These are phyloP conservation scores for Aureobasidium musti DNA, from an alignment of 2,329 filamentous ascomycete species.

Conservation along the genomic window DNA sequence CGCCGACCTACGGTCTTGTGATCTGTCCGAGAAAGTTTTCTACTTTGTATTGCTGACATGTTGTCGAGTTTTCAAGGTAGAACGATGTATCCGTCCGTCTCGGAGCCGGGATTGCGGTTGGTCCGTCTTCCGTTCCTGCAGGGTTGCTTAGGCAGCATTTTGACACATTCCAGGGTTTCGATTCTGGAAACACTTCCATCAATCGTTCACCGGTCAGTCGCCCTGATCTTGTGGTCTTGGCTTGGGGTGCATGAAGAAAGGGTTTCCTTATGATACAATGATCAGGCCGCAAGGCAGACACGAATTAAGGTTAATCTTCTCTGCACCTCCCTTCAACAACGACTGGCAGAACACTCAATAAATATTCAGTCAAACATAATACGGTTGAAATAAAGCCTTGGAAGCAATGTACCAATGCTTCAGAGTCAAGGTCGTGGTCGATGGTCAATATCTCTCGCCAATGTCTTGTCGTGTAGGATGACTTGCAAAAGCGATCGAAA, in stretches of 20 bases:
- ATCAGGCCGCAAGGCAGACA: conserved; percentile 1
- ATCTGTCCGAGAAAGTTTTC: neutral
- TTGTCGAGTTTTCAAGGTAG: conserved; percentile 4
- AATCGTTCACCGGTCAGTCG: neutral
- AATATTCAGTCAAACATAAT: too few relatives aligned
- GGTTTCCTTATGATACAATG: neutral
- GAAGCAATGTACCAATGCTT: too few relatives aligned
- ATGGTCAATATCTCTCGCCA: neutral
- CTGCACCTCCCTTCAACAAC: neutral
- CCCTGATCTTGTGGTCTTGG: neutral
- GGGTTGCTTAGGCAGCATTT: conserved; percentile 25
- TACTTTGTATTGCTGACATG: conserved; percentile 2
- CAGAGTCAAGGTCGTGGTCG: neutral
- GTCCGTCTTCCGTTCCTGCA: conserved; percentile 24
- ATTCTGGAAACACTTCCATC: neutral
- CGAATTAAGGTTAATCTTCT: neutral
- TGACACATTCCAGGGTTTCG: conserved; percentile 16
- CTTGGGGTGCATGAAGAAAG: neutral
- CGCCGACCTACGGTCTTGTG: neutral
- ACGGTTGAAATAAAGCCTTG: too few relatives aligned
- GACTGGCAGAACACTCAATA: neutral
- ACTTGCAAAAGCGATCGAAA: neutral
- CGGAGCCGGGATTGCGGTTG: neutral
- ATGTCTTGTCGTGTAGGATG: neutral
- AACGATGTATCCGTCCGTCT: conserved; percentile 1